Evolutionary conservation across 2,329 filamentous ascomycete species (phyloP), one percentile per base, ranked within the genome.

Genomic region (Graphiopsis chlorocephala): DNA sequence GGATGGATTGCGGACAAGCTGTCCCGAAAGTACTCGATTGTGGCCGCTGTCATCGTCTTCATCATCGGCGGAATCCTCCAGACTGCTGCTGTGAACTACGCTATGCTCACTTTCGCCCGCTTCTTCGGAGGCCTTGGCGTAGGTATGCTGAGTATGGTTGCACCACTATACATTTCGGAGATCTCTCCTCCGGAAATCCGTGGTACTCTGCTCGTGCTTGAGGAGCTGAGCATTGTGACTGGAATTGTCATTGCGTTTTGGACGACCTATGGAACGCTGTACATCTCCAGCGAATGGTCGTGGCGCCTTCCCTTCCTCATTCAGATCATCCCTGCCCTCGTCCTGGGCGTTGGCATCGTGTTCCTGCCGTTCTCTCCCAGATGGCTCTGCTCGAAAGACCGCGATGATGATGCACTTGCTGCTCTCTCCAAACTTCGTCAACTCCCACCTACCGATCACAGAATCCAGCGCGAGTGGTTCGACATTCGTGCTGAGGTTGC

Each of bases 251-350:
- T 84, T 26, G 80, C 83, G 1, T 86, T 80, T 69, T 86, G 82
- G 80, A 83, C 84, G 42, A 83, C 82, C 0, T 86, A 85, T 64
- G 84, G 79, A 0, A 85, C 83, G 0, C 81, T 85, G 12, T 77
- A 79, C 33, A 81, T 83, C 68, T 63, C 68, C 1, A 75, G 77
- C 0, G 78, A 83, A 70, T 82, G 80, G 79, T 72, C 80, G 3
- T 84, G 79, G 78, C 72, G 80, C 29, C 72, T 83, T 0, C 81
- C 81, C 0, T 83, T 83, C 68, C 67, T 82, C 10, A 72, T 84
- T 8, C 82, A 84, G 67, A 78, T 83, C 66, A 38, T 76, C 15
- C 74, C 75, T 5, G 75, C 70, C 23, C 50, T 76, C 2, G 65
- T 73, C 1, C 68, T 77, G 3, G 74, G 71, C 4, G 47, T 71